Evolutionary conservation across 2,329 filamentous ascomycete species (phyloP).

Genomic region (Aureobasidium pullulans): DNA sequence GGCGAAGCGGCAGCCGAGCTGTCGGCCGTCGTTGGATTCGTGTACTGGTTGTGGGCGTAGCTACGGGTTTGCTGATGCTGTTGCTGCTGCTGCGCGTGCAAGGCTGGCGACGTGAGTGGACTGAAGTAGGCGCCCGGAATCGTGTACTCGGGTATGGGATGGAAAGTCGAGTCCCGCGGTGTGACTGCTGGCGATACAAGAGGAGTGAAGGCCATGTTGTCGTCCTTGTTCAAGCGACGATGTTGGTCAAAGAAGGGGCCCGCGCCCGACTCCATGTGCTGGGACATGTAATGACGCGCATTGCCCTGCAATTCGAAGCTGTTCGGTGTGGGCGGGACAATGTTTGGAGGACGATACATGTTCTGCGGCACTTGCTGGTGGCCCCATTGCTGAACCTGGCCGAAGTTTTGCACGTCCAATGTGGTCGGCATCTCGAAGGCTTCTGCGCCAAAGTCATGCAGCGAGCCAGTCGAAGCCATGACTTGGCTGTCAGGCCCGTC

Average conservation of each 20-base stretch:
- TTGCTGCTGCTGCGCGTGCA: slow-evolving; percentile 58
- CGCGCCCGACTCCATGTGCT: slow-evolving; percentile 46
- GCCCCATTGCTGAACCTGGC: slow-evolving; percentile 19
- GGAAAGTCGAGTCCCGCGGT: slow-evolving; percentile 64
- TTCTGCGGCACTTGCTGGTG: slow-evolving; percentile 31
- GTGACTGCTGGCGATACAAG: slow-evolving; percentile 79
- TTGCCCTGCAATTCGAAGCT: slow-evolving; percentile 67
- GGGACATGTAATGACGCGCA: slow-evolving; percentile 46
- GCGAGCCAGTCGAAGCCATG: slow-evolving; percentile 15
- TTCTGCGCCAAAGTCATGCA: slow-evolving; percentile 26
- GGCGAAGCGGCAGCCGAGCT: slow-evolving; percentile 44
- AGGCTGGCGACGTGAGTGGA: slow-evolving; percentile 70
- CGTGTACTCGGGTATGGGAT: slow-evolving; percentile 47
- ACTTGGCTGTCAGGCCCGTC: slow-evolving; percentile 16
- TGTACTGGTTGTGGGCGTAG: slow-evolving; percentile 31
- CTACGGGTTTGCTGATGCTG: slow-evolving; percentile 28
- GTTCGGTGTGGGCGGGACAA: slow-evolving; percentile 70
- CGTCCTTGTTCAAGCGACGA: slow-evolving; percentile 51
- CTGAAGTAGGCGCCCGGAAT: slow-evolving; percentile 72
- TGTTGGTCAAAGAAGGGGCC: slow-evolving; percentile 56
- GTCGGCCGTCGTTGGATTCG: slow-evolving; percentile 47
- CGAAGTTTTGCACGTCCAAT: slow-evolving; percentile 9
- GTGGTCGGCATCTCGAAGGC: slow-evolving; percentile 19
- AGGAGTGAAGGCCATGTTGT: slow-evolving; percentile 70
- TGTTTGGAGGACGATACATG: slow-evolving; percentile 32